A percentile compares a stretch with the other conserved stretches of the same genome.
Conservation (phyloP, 2,329 filamentous ascomycete genomes). For the Trichoderma sp. region DNA sequence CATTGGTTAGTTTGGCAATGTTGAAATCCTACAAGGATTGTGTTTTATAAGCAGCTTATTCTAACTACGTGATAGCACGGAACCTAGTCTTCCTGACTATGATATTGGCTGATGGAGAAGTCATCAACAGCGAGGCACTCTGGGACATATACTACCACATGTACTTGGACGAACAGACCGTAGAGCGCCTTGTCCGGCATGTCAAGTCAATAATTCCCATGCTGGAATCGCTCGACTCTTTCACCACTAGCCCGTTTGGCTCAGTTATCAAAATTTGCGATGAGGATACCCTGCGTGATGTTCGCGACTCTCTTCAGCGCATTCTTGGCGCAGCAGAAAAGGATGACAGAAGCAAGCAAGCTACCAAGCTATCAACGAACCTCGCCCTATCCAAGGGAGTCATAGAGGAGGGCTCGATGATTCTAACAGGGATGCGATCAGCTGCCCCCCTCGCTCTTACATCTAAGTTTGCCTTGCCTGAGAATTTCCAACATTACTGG, state of each 20-base stretch:
- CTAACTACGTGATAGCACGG: conserved; percentile 42
- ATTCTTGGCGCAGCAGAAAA: conserved; percentile 26
- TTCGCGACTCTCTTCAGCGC: conserved; percentile 39
- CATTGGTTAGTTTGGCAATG: conserved; percentile 41
- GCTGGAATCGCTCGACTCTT: conserved; percentile 40
- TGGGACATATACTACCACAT: conserved; percentile 59
- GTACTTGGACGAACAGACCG: conserved; percentile 40
- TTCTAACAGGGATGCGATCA: conserved; percentile 37
- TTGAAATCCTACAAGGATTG: background rate
- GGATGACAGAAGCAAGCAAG: conserved; percentile 17
- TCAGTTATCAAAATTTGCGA: conserved; percentile 49
- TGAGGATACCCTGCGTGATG: conserved; percentile 41
- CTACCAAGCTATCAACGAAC: conserved; percentile 22
- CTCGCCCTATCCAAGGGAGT: conserved; percentile 25
- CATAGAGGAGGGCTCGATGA: conserved; percentile 24
- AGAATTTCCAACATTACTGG: conserved; percentile 36
- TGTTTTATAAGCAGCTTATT: background rate
- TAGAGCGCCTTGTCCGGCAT: conserved; percentile 41
- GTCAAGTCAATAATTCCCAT: conserved; percentile 41
- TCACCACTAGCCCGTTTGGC: conserved; percentile 47
- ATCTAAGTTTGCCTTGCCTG: conserved; percentile 26
- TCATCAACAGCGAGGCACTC: conserved; percentile 30
- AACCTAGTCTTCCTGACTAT: conserved; percentile 54
- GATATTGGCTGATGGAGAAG: conserved; percentile 42
- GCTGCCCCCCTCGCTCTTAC: conserved; percentile 37